Evolutionary conservation across 306 rosid species (phyloP).

Genomic region (Nissolia schottii): DNA sequence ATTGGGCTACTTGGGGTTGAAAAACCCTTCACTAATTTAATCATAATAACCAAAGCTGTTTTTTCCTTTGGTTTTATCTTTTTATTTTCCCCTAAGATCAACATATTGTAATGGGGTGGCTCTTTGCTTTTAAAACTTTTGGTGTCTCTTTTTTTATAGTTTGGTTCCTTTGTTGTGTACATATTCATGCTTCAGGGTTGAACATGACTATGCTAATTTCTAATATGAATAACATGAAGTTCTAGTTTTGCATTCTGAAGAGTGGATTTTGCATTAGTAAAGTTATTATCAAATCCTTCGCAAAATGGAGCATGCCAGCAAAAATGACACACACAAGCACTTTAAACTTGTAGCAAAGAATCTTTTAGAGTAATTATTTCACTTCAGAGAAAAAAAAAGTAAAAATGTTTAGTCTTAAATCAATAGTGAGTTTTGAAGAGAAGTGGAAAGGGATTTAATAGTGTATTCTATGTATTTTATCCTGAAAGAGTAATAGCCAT

Average conservation of each 20-base stretch:
- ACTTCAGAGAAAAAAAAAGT: no score
- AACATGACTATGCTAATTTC: not conserved
- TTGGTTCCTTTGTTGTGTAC: conserved; percentile 13
- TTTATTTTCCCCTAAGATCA: not conserved
- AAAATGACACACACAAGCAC: not conserved
- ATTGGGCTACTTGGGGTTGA: conserved; percentile 75
- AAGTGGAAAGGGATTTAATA: no score
- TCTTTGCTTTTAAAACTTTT: not conserved
- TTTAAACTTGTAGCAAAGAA: no score
- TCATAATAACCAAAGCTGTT: conserved; percentile 4
- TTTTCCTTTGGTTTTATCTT: not conserved
- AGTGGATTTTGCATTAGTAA: not conserved
- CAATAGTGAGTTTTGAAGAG: no score
- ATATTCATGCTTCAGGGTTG: conserved; percentile 7
- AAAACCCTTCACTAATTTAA: not conserved
- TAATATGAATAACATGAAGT: not conserved
- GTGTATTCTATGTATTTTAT: no score
- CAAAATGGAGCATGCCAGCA: not conserved
- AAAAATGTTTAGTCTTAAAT: no score
- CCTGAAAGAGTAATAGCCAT: no score
- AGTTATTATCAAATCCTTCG: not conserved
- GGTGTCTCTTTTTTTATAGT: not conserved
- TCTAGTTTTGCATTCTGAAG: not conserved
- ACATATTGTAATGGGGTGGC: not conserved
- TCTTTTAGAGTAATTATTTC: no score